These are phyloP conservation scores for Penicillium egyptiacum DNA, from an alignment of 495 filamentous ascomycete genomes.

Conservation along the genomic window DNA sequence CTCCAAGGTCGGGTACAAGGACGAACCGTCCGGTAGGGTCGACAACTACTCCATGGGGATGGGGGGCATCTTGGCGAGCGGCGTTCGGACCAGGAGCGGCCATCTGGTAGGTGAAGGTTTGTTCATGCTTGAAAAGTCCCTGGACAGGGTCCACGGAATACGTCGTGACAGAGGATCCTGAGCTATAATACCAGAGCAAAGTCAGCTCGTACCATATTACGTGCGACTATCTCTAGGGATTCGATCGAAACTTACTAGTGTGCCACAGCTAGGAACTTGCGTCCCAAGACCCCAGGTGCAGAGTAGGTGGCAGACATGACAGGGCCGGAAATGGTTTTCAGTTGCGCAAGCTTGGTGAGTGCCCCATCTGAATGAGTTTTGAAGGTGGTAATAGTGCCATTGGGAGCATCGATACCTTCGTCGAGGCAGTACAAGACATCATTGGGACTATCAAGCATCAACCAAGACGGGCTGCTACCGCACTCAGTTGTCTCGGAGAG, in stretches of 20 bases:
- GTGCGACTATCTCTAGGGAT: background rate
- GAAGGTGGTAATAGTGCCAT: slow-evolving; percentile 23
- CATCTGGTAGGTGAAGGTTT: slow-evolving; percentile 49
- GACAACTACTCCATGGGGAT: slow-evolving; percentile 60
- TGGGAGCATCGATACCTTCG: slow-evolving; percentile 19
- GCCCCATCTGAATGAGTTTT: slow-evolving; percentile 16
- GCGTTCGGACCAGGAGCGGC: slow-evolving; percentile 45
- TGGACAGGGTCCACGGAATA: slow-evolving; percentile 16
- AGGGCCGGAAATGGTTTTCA: slow-evolving; percentile 19
- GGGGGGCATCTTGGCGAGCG: slow-evolving; percentile 56
- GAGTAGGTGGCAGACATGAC: slow-evolving; percentile 23
- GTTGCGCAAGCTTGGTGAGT: slow-evolving; percentile 8
- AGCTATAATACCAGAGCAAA: slow-evolving; percentile 5
- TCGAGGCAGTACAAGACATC: slow-evolving; percentile 22
- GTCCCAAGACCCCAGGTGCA: slow-evolving; percentile 6
- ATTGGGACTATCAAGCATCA: slow-evolving; percentile 20
- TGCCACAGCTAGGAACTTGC: slow-evolving; percentile 24
- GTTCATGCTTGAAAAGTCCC: slow-evolving; percentile 26
- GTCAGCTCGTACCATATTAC: background rate
- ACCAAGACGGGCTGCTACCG: slow-evolving; percentile 24
- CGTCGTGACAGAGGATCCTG: slow-evolving; percentile 22
- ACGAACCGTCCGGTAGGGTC: slow-evolving; percentile 62
- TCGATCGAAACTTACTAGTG: slow-evolving; percentile 32
- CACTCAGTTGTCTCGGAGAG: slow-evolving; percentile 17
- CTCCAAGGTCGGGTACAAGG: slow-evolving; percentile 63